These are phyloP conservation scores for Mycena rebaudengoi DNA, from an alignment of 768 basidiomycete genomes.

Conservation along the genomic window DNA sequence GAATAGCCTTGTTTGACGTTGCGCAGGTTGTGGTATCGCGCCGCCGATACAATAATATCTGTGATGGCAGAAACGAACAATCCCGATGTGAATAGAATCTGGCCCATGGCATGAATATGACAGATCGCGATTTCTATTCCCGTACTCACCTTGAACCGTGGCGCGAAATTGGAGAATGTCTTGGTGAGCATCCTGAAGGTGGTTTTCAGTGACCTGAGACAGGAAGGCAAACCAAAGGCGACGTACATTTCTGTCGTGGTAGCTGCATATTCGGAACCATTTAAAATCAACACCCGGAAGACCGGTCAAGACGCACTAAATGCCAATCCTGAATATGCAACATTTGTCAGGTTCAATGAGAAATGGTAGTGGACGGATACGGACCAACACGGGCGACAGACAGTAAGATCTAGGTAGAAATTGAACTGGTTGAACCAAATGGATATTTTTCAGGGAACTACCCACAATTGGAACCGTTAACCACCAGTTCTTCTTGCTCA, in stretches of 20 bases:
- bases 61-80: conserved; percentile 18
- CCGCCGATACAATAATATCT: conserved; percentile 15
- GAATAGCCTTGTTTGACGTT: conserved; percentile 22
- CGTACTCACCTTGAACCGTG: background rate
- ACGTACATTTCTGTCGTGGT: conserved; percentile 14
- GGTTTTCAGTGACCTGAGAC: background rate
- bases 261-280: background rate
- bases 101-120: background rate
- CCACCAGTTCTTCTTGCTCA: conserved; percentile 46
- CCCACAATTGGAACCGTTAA: conserved; percentile 42
- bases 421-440: background rate
- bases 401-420: conserved; percentile 16
- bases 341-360: background rate
- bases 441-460: background rate
- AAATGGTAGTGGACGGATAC: background rate
- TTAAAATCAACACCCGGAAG: background rate
- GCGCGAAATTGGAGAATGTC: conserved; percentile 3
- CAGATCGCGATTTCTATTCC: background rate
- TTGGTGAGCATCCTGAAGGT: conserved; percentile 4
- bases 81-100: conserved; percentile 6
- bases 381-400: conserved; percentile 3
- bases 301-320: background rate
- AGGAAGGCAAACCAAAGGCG: background rate
- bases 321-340: conserved; percentile 1
- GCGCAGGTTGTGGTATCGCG: conserved; percentile 22